These are phyloP conservation scores for Phialophora verrucosa DNA, from an alignment of 2,329 filamentous ascomycete genomes.

Conservation along the genomic window DNA sequence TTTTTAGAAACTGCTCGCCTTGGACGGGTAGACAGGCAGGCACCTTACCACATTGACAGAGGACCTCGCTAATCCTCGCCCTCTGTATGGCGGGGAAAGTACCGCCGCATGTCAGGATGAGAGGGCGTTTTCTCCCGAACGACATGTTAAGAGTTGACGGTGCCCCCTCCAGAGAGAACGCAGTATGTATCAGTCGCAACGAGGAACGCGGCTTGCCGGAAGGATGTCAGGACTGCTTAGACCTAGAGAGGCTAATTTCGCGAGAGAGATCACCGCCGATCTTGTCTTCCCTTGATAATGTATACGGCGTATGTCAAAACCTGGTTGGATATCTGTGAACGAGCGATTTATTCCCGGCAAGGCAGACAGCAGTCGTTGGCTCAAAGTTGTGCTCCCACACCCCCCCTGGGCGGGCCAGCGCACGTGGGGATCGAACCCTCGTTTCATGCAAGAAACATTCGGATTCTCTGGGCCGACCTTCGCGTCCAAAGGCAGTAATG, in stretches of 20 bases:
- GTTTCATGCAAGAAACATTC: conserved; percentile 20
- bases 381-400: background rate
- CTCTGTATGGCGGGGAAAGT: conserved; percentile 12
- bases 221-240: background rate
- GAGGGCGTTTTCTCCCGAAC: background rate
- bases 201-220: background rate
- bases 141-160: background rate
- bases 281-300: background rate
- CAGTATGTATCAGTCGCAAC: background rate
- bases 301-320: no score
- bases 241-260: conserved; percentile 9
- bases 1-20: conserved; percentile 12
- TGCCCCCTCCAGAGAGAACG: no score
- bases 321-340: conserved; percentile 10
- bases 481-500: conserved; percentile 3
- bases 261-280: conserved; percentile 9
- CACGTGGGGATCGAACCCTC: conserved; percentile 15
- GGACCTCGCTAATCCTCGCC: conserved; percentile 6
- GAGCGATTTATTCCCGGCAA: conserved; percentile 23
- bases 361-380: conserved; percentile 13
- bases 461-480: conserved; percentile 14
- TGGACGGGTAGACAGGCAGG: background rate
- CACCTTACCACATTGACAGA: conserved; percentile 1
- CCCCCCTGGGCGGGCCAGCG: background rate
- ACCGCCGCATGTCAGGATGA: background rate